Base-by-base conservation (phyloP, 768 basidiomycete species). In the Suillus placidus region DNA sequence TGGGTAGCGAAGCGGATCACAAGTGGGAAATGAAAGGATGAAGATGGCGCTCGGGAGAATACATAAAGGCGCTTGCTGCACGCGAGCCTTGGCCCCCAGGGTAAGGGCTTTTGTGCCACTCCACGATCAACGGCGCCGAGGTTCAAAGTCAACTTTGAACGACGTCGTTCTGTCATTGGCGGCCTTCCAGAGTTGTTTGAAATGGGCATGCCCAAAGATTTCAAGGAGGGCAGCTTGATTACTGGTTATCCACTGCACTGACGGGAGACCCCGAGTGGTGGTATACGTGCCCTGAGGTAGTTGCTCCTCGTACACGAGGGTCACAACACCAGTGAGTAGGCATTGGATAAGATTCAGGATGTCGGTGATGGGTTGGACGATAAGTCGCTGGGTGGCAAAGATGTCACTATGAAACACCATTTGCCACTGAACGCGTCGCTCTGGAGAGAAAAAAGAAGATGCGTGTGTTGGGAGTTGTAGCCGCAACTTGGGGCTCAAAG, bases 381-480 rank as follows among this genome's bases (percentile, higher is more conserved):
- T 85, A 75, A 88, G 88, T 40, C 89, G 82, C 64, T 89, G 84
- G 35, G 86, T 88, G 71, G 88, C 88, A 77, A 90, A 91, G 60
- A 87, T 86, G 76, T 90, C 89, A 71, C 85, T 87, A 74, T 90
- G 92, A 74, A 94, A 94, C 71, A 93, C 91, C 92, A 93, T 93
- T 75, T 93, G 87, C 92, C 93, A 94, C 74, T 93, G 92, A 55
- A 93, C 85, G 66, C 91, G 87, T 70, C 92, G 81, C 74, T 94
- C 91, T 13, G 91, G 91, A 58, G 89, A 90, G 80, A 94, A 94
- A 78, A 94, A 94, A 32, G 92, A 92, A 47, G 88, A 89, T 45
- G 92, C 92, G 68, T 93, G 87, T 65, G 88, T 82, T 9, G 92
- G 92, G 42, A 94, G 84, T 72, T 91, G 88, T 8, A 93, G 80